phyloP scores from a whole-genome alignment of 768 basidiomycete genomes.

The Lepiota subincarnata region DNA sequence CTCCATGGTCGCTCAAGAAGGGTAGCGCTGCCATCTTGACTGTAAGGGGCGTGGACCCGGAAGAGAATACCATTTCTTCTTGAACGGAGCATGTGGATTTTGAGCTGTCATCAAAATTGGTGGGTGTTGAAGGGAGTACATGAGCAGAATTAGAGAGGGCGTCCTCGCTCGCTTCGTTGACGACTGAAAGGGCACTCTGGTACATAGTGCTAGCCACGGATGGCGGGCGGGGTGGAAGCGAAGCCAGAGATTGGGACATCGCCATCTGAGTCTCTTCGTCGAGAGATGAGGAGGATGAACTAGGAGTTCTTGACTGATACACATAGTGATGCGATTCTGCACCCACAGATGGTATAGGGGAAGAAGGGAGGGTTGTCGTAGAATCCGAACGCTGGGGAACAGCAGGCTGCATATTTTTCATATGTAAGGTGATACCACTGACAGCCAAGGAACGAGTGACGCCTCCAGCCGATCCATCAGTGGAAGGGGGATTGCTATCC shows the following conservation, averaged over 20 bases:
- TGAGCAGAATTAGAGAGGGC: background rate
- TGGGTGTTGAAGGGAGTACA: background rate
- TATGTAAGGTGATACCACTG: conserved; percentile 48
- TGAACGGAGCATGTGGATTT: background rate
- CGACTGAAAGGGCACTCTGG: conserved; percentile 44
- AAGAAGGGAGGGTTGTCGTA: background rate
- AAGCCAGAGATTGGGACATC: conserved; percentile 75
- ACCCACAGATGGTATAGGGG: conserved; percentile 17
- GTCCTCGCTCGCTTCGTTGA: background rate
- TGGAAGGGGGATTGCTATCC: background rate
- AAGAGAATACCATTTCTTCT: conserved; percentile 53
- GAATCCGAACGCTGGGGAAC: background rate
- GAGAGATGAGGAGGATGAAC: conserved; percentile 55
- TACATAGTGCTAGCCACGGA: conserved; percentile 71
- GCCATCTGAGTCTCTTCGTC: conserved; percentile 62
- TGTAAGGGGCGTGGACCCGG: conserved; percentile 59
- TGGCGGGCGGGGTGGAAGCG: conserved; percentile 44
- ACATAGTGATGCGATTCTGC: conserved; percentile 21
- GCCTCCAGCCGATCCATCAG: conserved; percentile 18
- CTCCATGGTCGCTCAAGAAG: conserved; percentile 18
- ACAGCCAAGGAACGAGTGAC: conserved; percentile 50
- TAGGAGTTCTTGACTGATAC: conserved; percentile 36
- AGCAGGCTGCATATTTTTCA: background rate
- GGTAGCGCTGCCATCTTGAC: conserved; percentile 48
- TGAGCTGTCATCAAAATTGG: background rate